These are phyloP conservation scores for Beta macrorhiza DNA, from an alignment of 179 eudicot genomes.

Conservation along the genomic window DNA sequence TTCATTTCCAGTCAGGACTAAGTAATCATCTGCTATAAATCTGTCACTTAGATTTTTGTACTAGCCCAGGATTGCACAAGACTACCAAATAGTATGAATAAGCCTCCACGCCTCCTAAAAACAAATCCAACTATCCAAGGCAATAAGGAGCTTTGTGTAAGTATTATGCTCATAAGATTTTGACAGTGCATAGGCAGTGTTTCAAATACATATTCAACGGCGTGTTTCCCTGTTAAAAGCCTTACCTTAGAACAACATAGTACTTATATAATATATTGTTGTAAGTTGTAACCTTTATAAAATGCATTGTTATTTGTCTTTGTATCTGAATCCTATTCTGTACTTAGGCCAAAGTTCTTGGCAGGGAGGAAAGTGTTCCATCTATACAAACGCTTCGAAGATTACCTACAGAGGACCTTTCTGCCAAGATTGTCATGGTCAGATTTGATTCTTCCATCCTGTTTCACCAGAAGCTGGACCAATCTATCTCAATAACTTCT, in stretches of 20 bases:
- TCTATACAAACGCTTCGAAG: conserved; percentile 60
- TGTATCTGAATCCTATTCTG: conserved; percentile 13
- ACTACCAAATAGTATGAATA: background rate
- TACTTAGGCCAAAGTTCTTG: conserved; percentile 36
- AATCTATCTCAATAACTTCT: conserved; percentile 27
- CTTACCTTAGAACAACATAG: background rate
- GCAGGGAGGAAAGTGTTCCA: conserved; percentile 44
- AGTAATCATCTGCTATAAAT: background rate
- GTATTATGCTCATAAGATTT: background rate
- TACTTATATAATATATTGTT: background rate
- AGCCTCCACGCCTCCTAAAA: background rate
- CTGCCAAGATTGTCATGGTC: conserved; percentile 64
- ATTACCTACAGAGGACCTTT: conserved; percentile 57
- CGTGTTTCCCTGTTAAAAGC: background rate
- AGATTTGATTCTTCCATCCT: conserved; percentile 68
- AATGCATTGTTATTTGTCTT: background rate
- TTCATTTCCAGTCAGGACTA: background rate
- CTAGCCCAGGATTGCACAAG: background rate
- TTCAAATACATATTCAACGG: background rate
- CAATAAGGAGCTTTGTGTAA: background rate
- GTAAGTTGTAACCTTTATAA: background rate
- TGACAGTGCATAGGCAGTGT: background rate
- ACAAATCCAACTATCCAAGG: background rate
- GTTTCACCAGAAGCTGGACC: conserved; percentile 35
- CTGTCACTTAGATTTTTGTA: no score